Conservation (phyloP, 805 yeast genomes). For the Teunomyces aglyptinius region DNA sequence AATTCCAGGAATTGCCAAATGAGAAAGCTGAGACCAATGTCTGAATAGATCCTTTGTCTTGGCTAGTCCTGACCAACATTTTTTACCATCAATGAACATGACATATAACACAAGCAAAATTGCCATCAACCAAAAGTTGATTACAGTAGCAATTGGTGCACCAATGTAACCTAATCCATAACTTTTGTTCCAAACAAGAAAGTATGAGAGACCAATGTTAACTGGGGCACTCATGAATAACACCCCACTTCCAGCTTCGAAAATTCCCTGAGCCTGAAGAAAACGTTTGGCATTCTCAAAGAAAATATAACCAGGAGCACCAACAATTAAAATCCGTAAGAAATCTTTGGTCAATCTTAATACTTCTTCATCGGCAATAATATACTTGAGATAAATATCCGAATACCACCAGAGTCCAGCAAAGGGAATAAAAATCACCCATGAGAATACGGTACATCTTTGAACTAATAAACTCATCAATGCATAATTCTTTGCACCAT, state of each 20-base stretch:
- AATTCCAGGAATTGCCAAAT: slow-evolving; percentile 45
- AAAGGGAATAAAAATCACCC: slow-evolving; percentile 37
- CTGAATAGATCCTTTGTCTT: slow-evolving; percentile 34
- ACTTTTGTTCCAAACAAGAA: slow-evolving; percentile 41
- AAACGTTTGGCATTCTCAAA: slow-evolving; percentile 43
- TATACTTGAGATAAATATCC: slow-evolving; percentile 21
- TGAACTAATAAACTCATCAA: slow-evolving; percentile 38
- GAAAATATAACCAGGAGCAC: slow-evolving; percentile 44
- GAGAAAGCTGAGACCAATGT: slow-evolving; percentile 35
- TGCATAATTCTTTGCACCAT: slow-evolving; percentile 42
- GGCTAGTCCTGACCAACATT: slow-evolving; percentile 66
- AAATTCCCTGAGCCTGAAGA: slow-evolving; percentile 46
- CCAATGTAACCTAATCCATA: slow-evolving; percentile 43
- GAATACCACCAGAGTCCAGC: slow-evolving; percentile 42
- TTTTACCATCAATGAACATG: slow-evolving; percentile 51
- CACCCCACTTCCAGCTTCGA: slow-evolving; percentile 47
- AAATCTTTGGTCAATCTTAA: slow-evolving; percentile 32
- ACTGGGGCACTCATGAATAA: slow-evolving; percentile 42
- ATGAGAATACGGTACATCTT: slow-evolving; percentile 34
- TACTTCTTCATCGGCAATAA: slow-evolving; percentile 35
- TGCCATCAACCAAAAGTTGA: slow-evolving; percentile 44
- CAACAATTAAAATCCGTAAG: slow-evolving; percentile 33
- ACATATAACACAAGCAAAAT: slow-evolving; percentile 36
- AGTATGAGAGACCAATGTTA: slow-evolving; percentile 38
- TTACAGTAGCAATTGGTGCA: slow-evolving; percentile 42